Evolutionary conservation across 1,284 basidiomycete species (phyloP), one percentile per base, ranked within the genome.

Genomic region (Ceratobasidium sp.): DNA sequence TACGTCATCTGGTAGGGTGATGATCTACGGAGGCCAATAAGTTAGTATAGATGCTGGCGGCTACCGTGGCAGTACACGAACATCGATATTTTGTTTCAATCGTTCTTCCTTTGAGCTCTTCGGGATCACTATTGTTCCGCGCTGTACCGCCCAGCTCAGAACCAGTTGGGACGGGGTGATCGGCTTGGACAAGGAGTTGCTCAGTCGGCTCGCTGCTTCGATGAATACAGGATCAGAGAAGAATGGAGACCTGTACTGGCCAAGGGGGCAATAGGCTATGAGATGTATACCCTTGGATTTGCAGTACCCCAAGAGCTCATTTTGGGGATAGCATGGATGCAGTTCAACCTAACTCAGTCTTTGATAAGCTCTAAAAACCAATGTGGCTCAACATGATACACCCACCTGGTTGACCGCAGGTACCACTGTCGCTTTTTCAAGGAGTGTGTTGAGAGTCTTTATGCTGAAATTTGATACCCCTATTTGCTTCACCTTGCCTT

Each of bases 231-330:
- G 76, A 76, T 85, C 83, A 5, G 78, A 76, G 72, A 83, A 79
- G 61, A 86, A 77, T 0, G 83, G 82, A 16, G 67, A 72, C 72
- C 77, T 76, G 46, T 80, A 81, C 41, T 82, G 82, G 76, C 89
- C 90, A 4, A 91, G 80, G 0, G 91, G 90, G 1, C 86, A 87
- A 80, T 92, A 92, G 0, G 88, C 89, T 32, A 89, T 87, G 48
- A 91, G 77, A 0, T 87, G 73, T 73, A 92, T 91, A n/a, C 85
- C 85, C 74, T 87, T 85, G 46, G 79, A 76, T 39, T 85, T 80
- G 78, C 89, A 90, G 79, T 84, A 89, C 41, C 80, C 76, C 72
- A 86, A 81, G 14, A 91, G 82, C 21, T 88, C 84, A 72, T 83
- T 79, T 74, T 89, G 85, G 0, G 87, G 86, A 21, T 86, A 82